These are phyloP conservation scores for Paramecium caudatum DNA, from an alignment of 73 alveolate genomes.

Conservation along the genomic window DNA sequence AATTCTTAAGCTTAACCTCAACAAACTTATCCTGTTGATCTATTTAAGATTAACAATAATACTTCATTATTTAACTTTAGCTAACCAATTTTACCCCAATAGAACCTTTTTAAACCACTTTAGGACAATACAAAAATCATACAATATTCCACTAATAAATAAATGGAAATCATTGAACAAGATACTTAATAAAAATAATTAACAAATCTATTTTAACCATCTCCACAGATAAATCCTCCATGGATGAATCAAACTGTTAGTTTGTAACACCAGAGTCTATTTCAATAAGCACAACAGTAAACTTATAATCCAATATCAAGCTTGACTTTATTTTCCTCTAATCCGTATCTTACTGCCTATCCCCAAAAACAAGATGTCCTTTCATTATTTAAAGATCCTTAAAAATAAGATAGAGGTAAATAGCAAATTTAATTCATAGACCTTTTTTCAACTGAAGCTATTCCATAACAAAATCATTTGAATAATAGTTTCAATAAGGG, in stretches of 20 bases:
- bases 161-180: constrained; percentile 6
- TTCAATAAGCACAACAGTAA: constrained; percentile 20
- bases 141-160: background rate
- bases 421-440: background rate
- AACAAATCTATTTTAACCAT: background rate
- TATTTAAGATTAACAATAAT: background rate
- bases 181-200: background rate
- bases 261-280: background rate
- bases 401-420: constrained; percentile 10
- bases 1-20: too few relatives aligned
- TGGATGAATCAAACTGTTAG: background rate
- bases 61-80: background rate
- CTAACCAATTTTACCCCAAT: too few relatives aligned
- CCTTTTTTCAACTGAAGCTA: background rate
- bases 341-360: background rate
- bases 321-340: background rate
- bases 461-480: background rate
- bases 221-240: background rate
- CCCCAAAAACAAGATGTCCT: constrained; percentile 24
- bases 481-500: background rate
- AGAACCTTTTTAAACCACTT: too few relatives aligned
- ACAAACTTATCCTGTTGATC: background rate
- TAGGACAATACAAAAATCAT: too few relatives aligned
- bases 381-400: background rate
- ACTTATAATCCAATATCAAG: constrained; percentile 33